Base-by-base conservation (phyloP, 2,329 filamentous ascomycete genomes). In the Trichoderma sp. region DNA sequence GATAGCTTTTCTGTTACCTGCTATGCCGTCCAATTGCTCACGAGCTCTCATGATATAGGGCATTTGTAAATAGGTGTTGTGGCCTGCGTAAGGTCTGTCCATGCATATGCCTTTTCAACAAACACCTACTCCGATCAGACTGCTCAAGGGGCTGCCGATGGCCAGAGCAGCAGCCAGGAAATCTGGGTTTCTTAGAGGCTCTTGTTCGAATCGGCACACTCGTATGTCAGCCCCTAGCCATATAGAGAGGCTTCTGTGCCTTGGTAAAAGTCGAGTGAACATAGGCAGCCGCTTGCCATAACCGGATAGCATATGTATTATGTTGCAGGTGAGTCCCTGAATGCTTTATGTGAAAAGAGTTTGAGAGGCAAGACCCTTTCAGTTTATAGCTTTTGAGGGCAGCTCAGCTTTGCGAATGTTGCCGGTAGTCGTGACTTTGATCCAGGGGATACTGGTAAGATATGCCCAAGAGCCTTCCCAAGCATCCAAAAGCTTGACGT, bases 391-490 rank as follows among this genome's bases (percentile, higher is more conserved):
- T 63, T 79, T 80, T 3, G 94, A 94, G 23, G 95, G 95, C 78
- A 97, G 97, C 73, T 86, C 91, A 28, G 92, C 92, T n/a, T 89
- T 83, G 76, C 90, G 88, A 73, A 90, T 86, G 13, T 81, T 83
- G 4, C 93, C 93, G 34, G 87, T 85, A 71, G 86, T 89, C 5
- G 88, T 87, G 70, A 98, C 84, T 73, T 93, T 90, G 73, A 94
- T 86, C 86, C 95, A 98, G 72, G 90, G 89, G 75, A 98, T 80
- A 9, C 88, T 91, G 39, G 90, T 89, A 73, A 98, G 86, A 76
- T 92, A 91, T 9, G 92, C 87, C 95, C 95, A 98, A 30, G 92
- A 88, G 4, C 93, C 92, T 74, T 94, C 92, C 93, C 94, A 98
- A 26, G 86, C 85, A 74, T 89, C 87, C 53, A 98, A 81, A 74